These are phyloP conservation scores for Lojkania enalia DNA, from an alignment of 2,329 filamentous ascomycete genomes.

Conservation along the genomic window DNA sequence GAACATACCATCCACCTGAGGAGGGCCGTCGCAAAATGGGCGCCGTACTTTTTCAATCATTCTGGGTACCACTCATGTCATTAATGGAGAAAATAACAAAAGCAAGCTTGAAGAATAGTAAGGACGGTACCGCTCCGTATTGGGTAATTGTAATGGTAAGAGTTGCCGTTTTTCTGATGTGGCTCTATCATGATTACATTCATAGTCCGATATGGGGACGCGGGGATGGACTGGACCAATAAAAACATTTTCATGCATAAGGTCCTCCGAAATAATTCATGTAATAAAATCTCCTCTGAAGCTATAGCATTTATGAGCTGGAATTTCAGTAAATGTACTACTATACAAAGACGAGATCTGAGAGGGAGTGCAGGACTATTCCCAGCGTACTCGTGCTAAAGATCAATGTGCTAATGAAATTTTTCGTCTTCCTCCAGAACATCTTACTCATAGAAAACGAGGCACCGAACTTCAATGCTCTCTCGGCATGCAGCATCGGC, in stretches of 20 bases:
- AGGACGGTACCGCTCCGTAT: conserved; percentile 4
- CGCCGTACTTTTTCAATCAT: conserved; percentile 9
- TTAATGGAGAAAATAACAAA: conserved; percentile 12
- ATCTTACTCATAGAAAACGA: conserved; percentile 42
- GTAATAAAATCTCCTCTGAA: too few relatives aligned
- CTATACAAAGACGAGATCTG: too few relatives aligned
- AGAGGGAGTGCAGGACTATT: too few relatives aligned
- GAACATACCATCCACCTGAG: conserved; percentile 2
- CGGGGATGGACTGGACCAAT: conserved; percentile 13
- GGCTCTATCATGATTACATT: conserved; percentile 10
- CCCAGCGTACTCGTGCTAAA: too few relatives aligned
- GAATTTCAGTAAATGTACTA: too few relatives aligned
- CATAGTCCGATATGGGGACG: conserved; percentile 11
- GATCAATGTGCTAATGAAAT: too few relatives aligned
- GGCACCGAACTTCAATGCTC: conserved; percentile 40
- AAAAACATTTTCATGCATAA: too few relatives aligned
- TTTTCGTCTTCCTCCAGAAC: too few relatives aligned
- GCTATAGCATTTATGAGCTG: too few relatives aligned
- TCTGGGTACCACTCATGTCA: conserved; percentile 8
- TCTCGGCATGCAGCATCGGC: conserved; percentile 19
- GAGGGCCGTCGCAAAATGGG: conserved; percentile 1
- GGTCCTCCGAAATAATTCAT: too few relatives aligned
- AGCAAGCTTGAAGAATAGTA: conserved; percentile 1
- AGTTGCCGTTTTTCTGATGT: conserved; percentile 6
- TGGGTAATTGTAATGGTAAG: conserved; percentile 5